Evolutionary conservation across 352 stramenopile genomes (phyloP).

Genomic region (Globisporangium middletonii): DNA sequence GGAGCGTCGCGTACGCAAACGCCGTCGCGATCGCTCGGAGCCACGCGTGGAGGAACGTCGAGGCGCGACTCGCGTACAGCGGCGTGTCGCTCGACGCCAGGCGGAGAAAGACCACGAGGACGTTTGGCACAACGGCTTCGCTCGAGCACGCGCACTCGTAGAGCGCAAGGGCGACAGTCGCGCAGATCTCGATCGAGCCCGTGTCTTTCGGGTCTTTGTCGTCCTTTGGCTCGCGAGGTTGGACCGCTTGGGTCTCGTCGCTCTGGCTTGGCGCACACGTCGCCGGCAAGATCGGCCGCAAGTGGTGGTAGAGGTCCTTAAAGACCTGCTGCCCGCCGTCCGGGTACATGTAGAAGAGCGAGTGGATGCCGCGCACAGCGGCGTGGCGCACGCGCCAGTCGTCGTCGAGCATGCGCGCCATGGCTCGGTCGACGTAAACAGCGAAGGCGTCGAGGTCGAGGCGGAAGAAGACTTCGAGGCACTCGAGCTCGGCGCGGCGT

Average conservation of each 20-base stretch:
- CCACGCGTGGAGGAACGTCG: slow-evolving; percentile 40
- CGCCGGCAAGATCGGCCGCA: slow-evolving; percentile 25
- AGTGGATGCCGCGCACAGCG: slow-evolving; percentile 45
- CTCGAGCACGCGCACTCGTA: slow-evolving; percentile 67
- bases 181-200: slow-evolving; percentile 26
- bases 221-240: neutral
- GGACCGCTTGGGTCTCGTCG: neutral
- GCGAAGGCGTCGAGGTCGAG: slow-evolving; percentile 45
- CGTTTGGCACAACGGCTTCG: slow-evolving; percentile 41
- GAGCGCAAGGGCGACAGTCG: slow-evolving; percentile 46
- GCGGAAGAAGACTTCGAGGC: slow-evolving; percentile 66
- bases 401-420: slow-evolving; percentile 40
- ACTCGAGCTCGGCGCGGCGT: slow-evolving; percentile 33
- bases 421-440: slow-evolving; percentile 43
- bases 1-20: slow-evolving; percentile 41
- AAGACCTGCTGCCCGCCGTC: slow-evolving; percentile 56
- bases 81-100: slow-evolving; percentile 30
- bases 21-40: slow-evolving; percentile 31
- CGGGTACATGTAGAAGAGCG: slow-evolving; percentile 78
- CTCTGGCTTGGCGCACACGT: neutral
- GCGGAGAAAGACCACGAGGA: slow-evolving; percentile 42
- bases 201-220: slow-evolving; percentile 2
- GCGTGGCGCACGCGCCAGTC: slow-evolving; percentile 50
- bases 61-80: slow-evolving; percentile 27
- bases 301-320: slow-evolving; percentile 37